Evolutionary conservation across 352 stramenopile species (phyloP), one percentile per base, ranked within the genome.

Genomic region (Achlya hypogyna): DNA sequence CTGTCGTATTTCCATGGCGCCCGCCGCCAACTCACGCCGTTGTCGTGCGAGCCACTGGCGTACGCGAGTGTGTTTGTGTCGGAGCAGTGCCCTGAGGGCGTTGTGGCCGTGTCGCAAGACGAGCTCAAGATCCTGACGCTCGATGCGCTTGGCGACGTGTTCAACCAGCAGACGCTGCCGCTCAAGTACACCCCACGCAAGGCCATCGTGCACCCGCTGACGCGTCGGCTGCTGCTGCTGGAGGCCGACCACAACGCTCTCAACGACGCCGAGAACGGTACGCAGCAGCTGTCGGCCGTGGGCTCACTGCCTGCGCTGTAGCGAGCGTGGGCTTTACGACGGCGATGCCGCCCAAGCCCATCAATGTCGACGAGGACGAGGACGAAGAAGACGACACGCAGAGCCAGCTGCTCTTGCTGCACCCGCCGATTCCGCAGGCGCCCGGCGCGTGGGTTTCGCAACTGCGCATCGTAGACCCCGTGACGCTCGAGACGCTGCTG

Each of bases 171-270:
- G 54, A 92, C 89, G 65, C 75, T 97, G 3, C 86, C 91, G 43
- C 76, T 99, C n/a, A 81, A 95, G 18, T 99, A 99, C 77, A 99
- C 97, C 4, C 97, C 97, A 42, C 91, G 97, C 53, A 88, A 96
- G 73, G 96, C 98, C 51, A 91, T 97, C 2, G 72, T 98, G 9
- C 81, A 99, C 51, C 86, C 85, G 8, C 72, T 81, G 14, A 88
- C 82, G 9, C 77, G 91, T 59, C 79, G 96, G 47, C 74, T 99
- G 2, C 81, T 98, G 35, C 76, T 99, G n/a, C 91, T 99, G 59
- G 97, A 99, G 78, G 96, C 88, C 51, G 97, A 99, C 72, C 92
- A 98, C 73, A 98, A 99, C 72, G 93, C 98, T 47, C 98, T 91
- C 63, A 92, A 87, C 43, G 80, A 88, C 34, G 86, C 91, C 43